Base-by-base conservation (phyloP, 2,329 filamentous ascomycete genomes). In the Phyllosticta citribraziliensis region DNA sequence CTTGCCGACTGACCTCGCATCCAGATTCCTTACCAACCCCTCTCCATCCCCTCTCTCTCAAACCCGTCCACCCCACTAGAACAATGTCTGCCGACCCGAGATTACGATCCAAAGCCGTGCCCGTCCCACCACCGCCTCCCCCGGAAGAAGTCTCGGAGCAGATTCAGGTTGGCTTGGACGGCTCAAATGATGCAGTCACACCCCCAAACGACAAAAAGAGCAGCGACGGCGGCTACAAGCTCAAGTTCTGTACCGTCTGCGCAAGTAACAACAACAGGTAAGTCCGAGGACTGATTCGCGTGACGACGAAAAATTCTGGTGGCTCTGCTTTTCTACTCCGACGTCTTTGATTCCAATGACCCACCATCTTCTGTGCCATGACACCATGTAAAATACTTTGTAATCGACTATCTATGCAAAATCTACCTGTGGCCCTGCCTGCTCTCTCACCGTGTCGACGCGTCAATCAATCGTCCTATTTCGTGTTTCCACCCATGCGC, bases 191-290 rank as follows among this genome's bases (percentile, higher is more conserved):
- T 17, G 57, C 62, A 58, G 56, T 27, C 51, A 67, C 60, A 52
- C 14, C 47, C 11, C 20, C 65, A n/a, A 27, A 51, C 57, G 62
- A 62, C 59, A 59, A 62, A n/a, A 69, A 72, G 12, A 12, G 10
- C 17, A 62, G 67, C 3, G 74, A 78, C 14, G 79, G 82, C 25
- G 78, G 78, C n/a, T 96, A 87, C 81, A 96, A 94, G 76, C 83
- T 99, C 64, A 95, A 89, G 72, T 97, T 97, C 76, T 97, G 92
- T 79, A 97, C 94, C 2, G 93, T 99, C n/a, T 99, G 94, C 76
- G 94, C 94, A 8, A 96, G 91, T 70, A 99, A 99, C 70, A 91
- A 99, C 75, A 99, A 99, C 72, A 86, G 94, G 85, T 96, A 80
- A 65, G 81, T 69, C 54, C 27, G 27, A 30, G 33, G 33, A 14